phyloP scores from a whole-genome alignment of 2,329 filamentous ascomycete species.

The Fusarium setosum region DNA sequence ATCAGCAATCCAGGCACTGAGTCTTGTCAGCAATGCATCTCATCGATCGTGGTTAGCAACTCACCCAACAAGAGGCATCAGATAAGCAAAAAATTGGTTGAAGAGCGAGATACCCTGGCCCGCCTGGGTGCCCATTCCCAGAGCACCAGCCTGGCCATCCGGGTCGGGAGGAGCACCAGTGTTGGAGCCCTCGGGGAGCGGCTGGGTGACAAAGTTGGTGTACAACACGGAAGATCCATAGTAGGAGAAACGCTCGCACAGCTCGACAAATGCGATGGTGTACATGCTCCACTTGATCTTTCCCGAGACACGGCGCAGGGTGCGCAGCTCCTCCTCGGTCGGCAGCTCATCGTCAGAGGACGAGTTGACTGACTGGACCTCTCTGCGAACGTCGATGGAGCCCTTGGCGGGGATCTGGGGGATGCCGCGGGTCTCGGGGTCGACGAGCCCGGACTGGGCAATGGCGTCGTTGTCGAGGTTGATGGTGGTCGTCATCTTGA shows the following conservation, averaged over 20 bases:
- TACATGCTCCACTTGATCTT: conserved; percentile 74
- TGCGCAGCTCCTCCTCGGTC: conserved; percentile 70
- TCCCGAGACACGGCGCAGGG: conserved; percentile 72
- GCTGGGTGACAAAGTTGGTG: conserved; percentile 72
- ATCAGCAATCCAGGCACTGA: conserved; percentile 69
- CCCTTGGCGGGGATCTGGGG: conserved; percentile 41
- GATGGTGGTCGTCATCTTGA: conserved; percentile 49
- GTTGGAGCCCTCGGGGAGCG: conserved; percentile 63
- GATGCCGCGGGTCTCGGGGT: conserved; percentile 46
- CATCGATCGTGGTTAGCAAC: conserved; percentile 18
- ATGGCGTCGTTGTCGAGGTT: conserved; percentile 53
- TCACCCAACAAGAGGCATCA: conserved; percentile 68
- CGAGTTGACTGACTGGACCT: conserved; percentile 36
- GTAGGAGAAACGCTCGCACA: conserved; percentile 83
- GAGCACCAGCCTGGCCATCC: conserved; percentile 59
- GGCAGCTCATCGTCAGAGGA: conserved; percentile 52
- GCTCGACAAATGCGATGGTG: conserved; percentile 77
- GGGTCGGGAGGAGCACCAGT: conserved; percentile 60
- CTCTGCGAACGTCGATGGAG: conserved; percentile 44
- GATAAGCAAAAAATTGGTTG: conserved; percentile 72
- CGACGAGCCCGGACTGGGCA: conserved; percentile 46
- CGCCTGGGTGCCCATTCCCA: conserved; percentile 68
- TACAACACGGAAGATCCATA: conserved; percentile 78
- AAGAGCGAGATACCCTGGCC: conserved; percentile 61
- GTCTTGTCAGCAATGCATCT: conserved; percentile 5